Base-by-base conservation (phyloP, 1,284 basidiomycete species). In the Erythrobasidium hasegawianum region DNA sequence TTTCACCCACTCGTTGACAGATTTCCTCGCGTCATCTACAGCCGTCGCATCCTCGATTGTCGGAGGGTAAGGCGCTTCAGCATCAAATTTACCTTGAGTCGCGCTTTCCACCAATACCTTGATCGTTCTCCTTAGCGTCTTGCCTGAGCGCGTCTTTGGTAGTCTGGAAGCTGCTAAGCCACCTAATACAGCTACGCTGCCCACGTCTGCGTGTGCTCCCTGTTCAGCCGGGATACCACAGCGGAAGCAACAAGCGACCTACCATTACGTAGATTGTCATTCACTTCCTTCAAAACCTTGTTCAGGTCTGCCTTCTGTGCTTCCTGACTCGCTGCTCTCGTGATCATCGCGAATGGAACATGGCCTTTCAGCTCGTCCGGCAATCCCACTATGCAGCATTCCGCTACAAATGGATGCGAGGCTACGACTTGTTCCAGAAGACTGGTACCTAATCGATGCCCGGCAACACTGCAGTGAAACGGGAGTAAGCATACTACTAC, bases 361-460 rank as follows among this genome's bases (percentile, higher is more conserved):
- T 74, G 73, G 1, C 75, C 75, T 57, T 76, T 76, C 38, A 73
- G 68, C 29, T 72, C 69, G 55, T 76, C 75, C 1, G 75, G 75
- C 1, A 73, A 71, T 5, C 75, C 75, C 0, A 76, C 73, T 8
- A 76, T 75, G 14, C 76, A 77, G 69, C 74, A 73, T 64, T 70
- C 68, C 14, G 68, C 49, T 18, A 67, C 52, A 24, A 38, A 47
- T 2, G 58, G 53, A 43, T 66, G 67, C 26, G 62, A 49, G 16
- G 74, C 43, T 22, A 67, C 55, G 40, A 67, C 65, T 47, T 75
- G 71, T 57, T 76, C 75, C 53, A 76, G 71, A 38, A 76, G 67
- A 11, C 71, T 71, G 10, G 75, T 75, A 24, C 72, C 71, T 14
- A 76, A 69, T 5, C 75, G 70, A 33, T 76, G 75, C 3, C 72